A percentile compares a stretch with the other conserved stretches of the same genome.
Conservation (phyloP, 202 grass and related monocot species). For the Miscanthus sacchariflorus region DNA sequence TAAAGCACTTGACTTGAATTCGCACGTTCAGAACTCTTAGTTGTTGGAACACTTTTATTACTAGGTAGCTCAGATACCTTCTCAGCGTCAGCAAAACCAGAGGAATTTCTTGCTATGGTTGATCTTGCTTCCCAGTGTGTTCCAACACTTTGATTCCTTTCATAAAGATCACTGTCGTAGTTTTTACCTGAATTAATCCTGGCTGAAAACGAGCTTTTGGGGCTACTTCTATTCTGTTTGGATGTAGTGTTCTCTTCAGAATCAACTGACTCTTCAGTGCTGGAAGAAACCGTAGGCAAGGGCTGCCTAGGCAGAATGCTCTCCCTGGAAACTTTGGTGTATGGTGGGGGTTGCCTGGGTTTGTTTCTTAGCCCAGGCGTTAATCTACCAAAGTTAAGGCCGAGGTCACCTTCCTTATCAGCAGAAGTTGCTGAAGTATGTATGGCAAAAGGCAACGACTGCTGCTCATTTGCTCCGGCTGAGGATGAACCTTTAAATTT, state of each 20-base stretch:
- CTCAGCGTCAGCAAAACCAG: conserved; percentile 28
- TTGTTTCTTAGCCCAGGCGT: conserved; percentile 84
- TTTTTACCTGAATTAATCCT: conserved; percentile 39
- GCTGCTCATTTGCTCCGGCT: conserved; percentile 50
- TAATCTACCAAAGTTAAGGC: conserved; percentile 74
- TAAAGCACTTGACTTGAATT: conserved; percentile 40
- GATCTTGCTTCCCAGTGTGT: conserved; percentile 45
- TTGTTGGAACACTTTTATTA: conserved; percentile 1
- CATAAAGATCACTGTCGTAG: conserved; percentile 40
- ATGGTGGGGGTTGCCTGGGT: conserved; percentile 54
- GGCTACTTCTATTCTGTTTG: conserved; percentile 20
- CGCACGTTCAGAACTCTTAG: conserved; percentile 40
- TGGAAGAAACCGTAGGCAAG: conserved; percentile 49
- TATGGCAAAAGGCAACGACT: conserved; percentile 33
- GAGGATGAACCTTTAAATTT: conserved; percentile 30
- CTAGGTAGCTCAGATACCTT: conserved; percentile 37
- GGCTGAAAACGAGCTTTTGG: conserved; percentile 42
- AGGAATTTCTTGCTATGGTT: conserved; percentile 39
- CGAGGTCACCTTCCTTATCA: conserved; percentile 43
- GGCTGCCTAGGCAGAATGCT: conserved; percentile 46
- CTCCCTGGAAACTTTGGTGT: conserved; percentile 46
- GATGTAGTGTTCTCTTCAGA: conserved; percentile 40
- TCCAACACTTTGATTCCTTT: conserved; percentile 37
- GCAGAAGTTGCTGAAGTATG: conserved; percentile 51
- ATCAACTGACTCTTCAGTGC: conserved; percentile 41